phyloP scores from a whole-genome alignment of 352 stramenopile genomes.

The Pythium aquatile region DNA sequence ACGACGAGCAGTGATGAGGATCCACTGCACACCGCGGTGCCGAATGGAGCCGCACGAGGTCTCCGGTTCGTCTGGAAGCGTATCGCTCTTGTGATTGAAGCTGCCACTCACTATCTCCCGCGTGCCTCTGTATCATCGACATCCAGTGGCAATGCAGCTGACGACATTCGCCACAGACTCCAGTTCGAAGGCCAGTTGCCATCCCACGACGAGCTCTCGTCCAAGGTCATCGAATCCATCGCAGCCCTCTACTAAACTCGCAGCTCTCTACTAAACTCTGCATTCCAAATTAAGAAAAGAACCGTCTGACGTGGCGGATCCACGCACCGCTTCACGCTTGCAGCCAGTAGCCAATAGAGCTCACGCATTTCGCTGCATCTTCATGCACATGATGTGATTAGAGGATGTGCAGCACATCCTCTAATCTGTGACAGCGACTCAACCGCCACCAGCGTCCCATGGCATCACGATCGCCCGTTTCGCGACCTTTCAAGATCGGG shows the following conservation, averaged over 20 bases:
- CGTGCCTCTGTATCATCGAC: slow-evolving; percentile 21
- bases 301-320: slow-evolving; percentile 3
- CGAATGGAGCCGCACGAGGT: slow-evolving; percentile 40
- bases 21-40: slow-evolving; percentile 32
- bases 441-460: slow-evolving; percentile 24
- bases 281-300: not conserved
- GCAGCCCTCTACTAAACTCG: slow-evolving; percentile 36
- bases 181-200: slow-evolving; percentile 45
- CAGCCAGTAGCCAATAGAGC: not conserved
- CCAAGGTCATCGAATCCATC: slow-evolving; percentile 50
- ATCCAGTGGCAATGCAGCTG: slow-evolving; percentile 18
- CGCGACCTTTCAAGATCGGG: slow-evolving; percentile 21
- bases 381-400: not conserved
- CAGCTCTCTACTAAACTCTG: not conserved
- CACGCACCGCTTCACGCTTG: not conserved
- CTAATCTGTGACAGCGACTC: slow-evolving; percentile 7
- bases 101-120: slow-evolving; percentile 30
- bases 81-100: slow-evolving; percentile 42
- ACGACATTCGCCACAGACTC: slow-evolving; percentile 30
- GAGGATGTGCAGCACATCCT: not conserved
- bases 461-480: slow-evolving; percentile 31
- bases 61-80: slow-evolving; percentile 59
- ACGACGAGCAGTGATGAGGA: slow-evolving; percentile 26
- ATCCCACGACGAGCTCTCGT: slow-evolving; percentile 60
- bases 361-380: not conserved